Conservation (phyloP, 805 yeast species). For the Kodamaea sagamina region DNA sequence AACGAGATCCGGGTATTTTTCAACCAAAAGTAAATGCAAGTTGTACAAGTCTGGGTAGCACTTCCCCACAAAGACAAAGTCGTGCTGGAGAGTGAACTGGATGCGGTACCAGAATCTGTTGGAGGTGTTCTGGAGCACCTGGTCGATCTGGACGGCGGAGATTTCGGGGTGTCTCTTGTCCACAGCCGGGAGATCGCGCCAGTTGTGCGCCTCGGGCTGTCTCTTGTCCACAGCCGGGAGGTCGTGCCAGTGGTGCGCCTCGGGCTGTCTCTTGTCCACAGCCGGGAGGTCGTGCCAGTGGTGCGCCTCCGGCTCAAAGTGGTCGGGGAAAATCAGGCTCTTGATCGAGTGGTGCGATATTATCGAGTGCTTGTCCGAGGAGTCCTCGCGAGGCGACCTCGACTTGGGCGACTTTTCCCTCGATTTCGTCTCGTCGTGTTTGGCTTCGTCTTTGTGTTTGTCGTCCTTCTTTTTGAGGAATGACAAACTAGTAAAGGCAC, state of each 20-base stretch:
- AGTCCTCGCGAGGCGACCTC: no score
- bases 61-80: constrained; percentile 28
- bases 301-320: no score
- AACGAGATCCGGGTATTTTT: constrained; percentile 6
- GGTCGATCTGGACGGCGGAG: constrained; percentile 21
- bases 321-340: no score
- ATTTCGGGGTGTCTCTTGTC: background rate
- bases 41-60: constrained; percentile 40
- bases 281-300: no score
- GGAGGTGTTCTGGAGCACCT: constrained; percentile 28
- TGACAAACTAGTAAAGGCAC: background rate
- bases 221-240: no score
- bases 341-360: no score
- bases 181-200: no score
- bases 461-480: background rate
- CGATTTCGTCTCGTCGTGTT: background rate
- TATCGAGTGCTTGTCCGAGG: no score
- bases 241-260: no score
- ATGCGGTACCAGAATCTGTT: constrained; percentile 38
- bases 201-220: no score
- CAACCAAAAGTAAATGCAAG: constrained; percentile 26
- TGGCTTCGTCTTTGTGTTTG: background rate
- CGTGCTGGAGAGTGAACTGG: constrained; percentile 23
- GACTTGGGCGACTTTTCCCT: background rate
- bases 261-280: no score